phyloP scores from a whole-genome alignment of 139 green algal genomes.

The Haematococcus sp. region DNA sequence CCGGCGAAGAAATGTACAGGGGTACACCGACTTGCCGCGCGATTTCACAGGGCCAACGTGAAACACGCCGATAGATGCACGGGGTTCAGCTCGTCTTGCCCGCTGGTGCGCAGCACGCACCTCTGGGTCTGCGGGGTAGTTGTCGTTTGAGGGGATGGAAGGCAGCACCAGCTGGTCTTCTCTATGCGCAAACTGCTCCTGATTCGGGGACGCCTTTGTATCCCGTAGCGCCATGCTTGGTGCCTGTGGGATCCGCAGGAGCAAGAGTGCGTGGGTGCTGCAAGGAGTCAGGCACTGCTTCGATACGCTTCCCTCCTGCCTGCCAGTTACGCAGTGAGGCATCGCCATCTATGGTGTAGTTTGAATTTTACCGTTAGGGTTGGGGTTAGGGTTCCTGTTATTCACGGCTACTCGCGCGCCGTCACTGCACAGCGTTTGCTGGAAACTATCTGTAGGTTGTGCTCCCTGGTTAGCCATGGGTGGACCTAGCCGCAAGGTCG shows the following conservation, averaged over 20 bases:
- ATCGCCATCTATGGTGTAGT: too few relatives aligned
- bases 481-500: slow-evolving; percentile 32
- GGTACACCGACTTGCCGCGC: too few relatives aligned
- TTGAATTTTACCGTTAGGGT: too few relatives aligned
- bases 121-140: slow-evolving; percentile 47
- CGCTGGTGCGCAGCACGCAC: slow-evolving; percentile 14
- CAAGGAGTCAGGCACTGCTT: too few relatives aligned
- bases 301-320: too few relatives aligned
- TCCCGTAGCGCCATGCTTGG: not conserved
- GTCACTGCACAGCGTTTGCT: too few relatives aligned
- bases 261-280: too few relatives aligned
- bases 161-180: slow-evolving; percentile 29
- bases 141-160: slow-evolving; percentile 38
- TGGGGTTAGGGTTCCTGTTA: too few relatives aligned
- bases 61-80: not conserved
- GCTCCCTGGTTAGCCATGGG: too few relatives aligned
- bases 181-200: not conserved
- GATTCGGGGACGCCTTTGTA: not conserved
- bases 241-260: not conserved
- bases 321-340: too few relatives aligned
- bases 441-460: not conserved
- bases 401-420: too few relatives aligned
- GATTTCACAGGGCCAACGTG: too few relatives aligned
- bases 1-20: not conserved
- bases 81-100: not conserved